Base-by-base conservation (phyloP, 257 asterid species). In the Gentiana macrophylla region DNA sequence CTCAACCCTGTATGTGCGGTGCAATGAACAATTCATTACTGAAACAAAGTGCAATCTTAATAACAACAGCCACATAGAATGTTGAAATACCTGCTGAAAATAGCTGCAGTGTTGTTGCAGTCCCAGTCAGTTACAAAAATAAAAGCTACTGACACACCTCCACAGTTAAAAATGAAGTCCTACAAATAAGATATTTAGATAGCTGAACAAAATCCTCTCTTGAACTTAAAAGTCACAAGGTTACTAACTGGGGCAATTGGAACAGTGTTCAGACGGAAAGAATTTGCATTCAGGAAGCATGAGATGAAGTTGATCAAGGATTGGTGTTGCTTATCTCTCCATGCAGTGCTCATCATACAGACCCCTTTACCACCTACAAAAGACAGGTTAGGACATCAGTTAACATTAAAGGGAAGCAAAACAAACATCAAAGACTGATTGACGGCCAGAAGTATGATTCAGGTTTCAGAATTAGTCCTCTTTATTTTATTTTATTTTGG, bases 131-230 rank as follows among this genome's bases (percentile, higher is more conserved):
- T 81, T 37, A 62, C 72, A 71, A 85, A 92, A 58, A 92, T 49
- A 74, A 92, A 88, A 56, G 99, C 99, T 41, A 86, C 71, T 0
- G 98, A 92, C 37, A 81, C 60, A 48, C 95, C 98, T 34, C 97
- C 94, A 62, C 93, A 85, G 72, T 81, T 92, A 46, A 88, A 88
- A 70, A 92, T 92, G 74, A 92, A 85, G 72, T 92, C 99, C 99
- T 88, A 93, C 76, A 71, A 63, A 59, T 45, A 67, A 54, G 63
- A 59, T 57, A 52, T 38, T 64, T 70, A 48, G 50, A 57, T 55
- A 37, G 35, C 47, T 47, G 59, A 35, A 38, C 12, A 54, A 53
- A 12, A 65, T 15, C 48, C 5, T 33, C 35, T 10, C n/a, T 6
- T 3, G 35, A 63, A 48, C 47, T 37, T 37, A 61, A 52, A 37